phyloP scores from a whole-genome alignment of 225 moss, liverwort and hornwort species.

The Anthoceros angustus region DNA sequence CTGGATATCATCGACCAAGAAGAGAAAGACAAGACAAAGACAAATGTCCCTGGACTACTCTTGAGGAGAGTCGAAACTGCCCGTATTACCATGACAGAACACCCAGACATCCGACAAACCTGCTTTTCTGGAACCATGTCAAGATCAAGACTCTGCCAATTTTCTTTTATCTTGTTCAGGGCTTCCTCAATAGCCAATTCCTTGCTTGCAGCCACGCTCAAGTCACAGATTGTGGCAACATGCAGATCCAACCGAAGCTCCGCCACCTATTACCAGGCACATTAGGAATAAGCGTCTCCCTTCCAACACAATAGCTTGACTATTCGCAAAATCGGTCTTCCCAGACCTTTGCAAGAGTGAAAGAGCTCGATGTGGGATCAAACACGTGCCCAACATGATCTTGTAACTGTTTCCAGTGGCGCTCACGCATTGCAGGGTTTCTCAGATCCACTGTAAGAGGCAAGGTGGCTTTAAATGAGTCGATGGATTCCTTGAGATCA shows the following conservation, averaged over 20 bases:
- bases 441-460: conserved; percentile 57
- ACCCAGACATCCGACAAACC: conserved; percentile 15
- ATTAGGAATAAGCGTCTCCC: background rate
- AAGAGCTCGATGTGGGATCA: conserved; percentile 43
- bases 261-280: conserved; percentile 24
- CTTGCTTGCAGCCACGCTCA: conserved; percentile 56
- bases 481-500: conserved; percentile 49
- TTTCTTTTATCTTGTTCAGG: conserved; percentile 46
- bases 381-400: conserved; percentile 51
- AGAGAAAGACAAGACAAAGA: too few species aligned
- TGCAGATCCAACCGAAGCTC: conserved; percentile 49
- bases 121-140: conserved; percentile 56
- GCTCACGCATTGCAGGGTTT: conserved; percentile 42
- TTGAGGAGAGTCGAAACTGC: background rate
- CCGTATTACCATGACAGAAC: background rate
- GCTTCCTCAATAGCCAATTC: conserved; percentile 64
- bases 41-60: too few species aligned
- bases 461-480: conserved; percentile 55
- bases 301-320: background rate
- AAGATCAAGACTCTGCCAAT: conserved; percentile 37
- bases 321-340: background rate
- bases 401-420: conserved; percentile 56
- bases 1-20: too few species aligned
- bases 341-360: conserved; percentile 47
- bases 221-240: conserved; percentile 48